Percentiles rank a stretch among this genome's conserved stretches.
phyloP scores from a whole-genome alignment of 345 rosid species.

The Bruguiera parviflora region DNA sequence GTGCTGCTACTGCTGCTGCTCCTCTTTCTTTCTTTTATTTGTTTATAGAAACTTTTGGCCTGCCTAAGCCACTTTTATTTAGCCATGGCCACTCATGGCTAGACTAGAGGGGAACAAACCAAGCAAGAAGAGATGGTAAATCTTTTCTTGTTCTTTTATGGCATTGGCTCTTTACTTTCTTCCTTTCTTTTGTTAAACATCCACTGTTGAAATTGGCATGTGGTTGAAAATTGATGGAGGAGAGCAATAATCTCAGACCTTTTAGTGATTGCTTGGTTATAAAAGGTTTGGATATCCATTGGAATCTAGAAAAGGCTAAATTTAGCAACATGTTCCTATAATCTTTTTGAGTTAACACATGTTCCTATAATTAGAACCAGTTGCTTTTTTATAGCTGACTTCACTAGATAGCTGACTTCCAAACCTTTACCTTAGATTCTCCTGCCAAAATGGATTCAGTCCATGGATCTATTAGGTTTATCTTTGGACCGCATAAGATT shows the following conservation, averaged over 20 bases:
- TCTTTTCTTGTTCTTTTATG: slow-evolving; percentile 1
- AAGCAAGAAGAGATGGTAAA: slow-evolving; percentile 8
- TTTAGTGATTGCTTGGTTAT: slow-evolving; percentile 4
- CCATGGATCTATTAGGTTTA: too few relatives aligned
- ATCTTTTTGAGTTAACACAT: too few relatives aligned
- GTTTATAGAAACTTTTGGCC: neutral
- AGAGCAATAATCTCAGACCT: slow-evolving; percentile 13
- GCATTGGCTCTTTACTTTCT: neutral
- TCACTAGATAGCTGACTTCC: too few relatives aligned
- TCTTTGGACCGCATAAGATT: too few relatives aligned
- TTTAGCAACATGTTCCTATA: neutral
- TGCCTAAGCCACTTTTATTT: slow-evolving; percentile 3
- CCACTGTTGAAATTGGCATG: neutral
- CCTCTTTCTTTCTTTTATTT: neutral
- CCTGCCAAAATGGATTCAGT: too few relatives aligned
- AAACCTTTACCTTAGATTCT: too few relatives aligned
- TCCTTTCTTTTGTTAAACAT: neutral
- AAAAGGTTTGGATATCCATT: neutral
- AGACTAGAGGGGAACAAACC: slow-evolving; percentile 18
- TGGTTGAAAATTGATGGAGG: slow-evolving; percentile 18
- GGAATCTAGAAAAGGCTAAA: neutral
- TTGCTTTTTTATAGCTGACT: neutral
- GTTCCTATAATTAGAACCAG: neutral
- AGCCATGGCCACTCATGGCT: slow-evolving; percentile 10
- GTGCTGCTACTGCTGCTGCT: neutral